phyloP scores from a whole-genome alignment of 2,329 filamentous ascomycete genomes.

The Aspergillus piperis region DNA sequence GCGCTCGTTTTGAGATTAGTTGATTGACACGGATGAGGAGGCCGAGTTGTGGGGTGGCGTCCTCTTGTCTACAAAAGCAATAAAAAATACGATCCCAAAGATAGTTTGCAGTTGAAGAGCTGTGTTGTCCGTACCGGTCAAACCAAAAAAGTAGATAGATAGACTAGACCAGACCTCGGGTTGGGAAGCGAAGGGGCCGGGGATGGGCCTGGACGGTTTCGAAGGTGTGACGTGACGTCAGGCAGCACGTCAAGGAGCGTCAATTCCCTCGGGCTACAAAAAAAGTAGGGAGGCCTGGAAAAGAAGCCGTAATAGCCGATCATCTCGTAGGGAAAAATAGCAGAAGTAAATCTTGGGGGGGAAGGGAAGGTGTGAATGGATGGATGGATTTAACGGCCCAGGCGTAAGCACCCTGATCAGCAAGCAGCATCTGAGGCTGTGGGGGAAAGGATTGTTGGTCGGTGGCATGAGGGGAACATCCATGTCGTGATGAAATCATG shows the following conservation, averaged over 20 bases:
- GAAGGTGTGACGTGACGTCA: background rate
- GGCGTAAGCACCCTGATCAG: slow-evolving; percentile 3
- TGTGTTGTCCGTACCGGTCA: background rate
- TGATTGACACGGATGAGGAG: background rate
- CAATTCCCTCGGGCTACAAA: background rate
- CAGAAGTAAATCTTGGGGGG: background rate
- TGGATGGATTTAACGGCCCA: background rate
- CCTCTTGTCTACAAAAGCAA: slow-evolving; percentile 2
- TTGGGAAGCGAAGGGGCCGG: background rate
- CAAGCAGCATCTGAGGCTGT: background rate
- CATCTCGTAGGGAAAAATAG: background rate
- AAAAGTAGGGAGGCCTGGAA: background rate
- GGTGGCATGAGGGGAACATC: background rate
- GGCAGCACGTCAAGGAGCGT: background rate
- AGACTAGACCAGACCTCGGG: too few species aligned
- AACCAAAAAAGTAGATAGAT: background rate
- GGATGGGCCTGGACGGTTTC: background rate
- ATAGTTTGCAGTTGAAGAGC: background rate
- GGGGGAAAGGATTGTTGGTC: background rate
- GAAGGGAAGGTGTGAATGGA: background rate
- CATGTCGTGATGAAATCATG: slow-evolving; percentile 1
- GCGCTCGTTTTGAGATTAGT: slow-evolving; percentile 1
- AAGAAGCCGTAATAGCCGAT: background rate
- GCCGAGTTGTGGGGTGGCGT: background rate
- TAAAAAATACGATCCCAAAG: slow-evolving; percentile 3